Evolutionary conservation across 2,329 filamentous ascomycete species (phyloP).

Genomic region (Epichloe glyceriae): DNA sequence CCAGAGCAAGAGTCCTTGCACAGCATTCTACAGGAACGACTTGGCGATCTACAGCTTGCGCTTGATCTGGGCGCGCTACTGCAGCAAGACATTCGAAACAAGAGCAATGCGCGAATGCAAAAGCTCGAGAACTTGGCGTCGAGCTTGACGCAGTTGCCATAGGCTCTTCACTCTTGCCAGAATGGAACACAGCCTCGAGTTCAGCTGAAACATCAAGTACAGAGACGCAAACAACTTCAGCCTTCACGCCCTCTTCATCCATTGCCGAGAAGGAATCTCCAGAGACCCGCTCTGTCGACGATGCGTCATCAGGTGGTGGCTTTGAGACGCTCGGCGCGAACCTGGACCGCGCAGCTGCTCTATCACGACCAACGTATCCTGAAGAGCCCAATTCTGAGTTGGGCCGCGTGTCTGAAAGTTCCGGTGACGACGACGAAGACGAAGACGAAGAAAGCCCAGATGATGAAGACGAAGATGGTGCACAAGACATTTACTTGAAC

Average conservation of each 20-base stretch:
- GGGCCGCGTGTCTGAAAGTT: background rate
- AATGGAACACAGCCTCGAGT: slow-evolving; percentile 10
- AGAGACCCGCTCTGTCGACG: background rate
- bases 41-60: slow-evolving; percentile 10
- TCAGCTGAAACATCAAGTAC: background rate
- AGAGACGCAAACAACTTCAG: background rate
- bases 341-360: background rate
- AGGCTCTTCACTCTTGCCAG: slow-evolving; percentile 16
- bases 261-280: background rate
- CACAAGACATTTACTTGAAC: slow-evolving; percentile 8
- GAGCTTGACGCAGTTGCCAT: slow-evolving; percentile 12
- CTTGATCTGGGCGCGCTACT: slow-evolving; percentile 10
- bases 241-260: background rate
- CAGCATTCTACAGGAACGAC: slow-evolving; percentile 12
- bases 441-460: background rate
- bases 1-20: slow-evolving; percentile 13
- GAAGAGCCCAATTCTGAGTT: too few relatives aligned
- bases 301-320: background rate
- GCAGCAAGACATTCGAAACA: slow-evolving; percentile 11
- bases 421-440: background rate
- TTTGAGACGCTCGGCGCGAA: background rate
- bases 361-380: too few relatives aligned
- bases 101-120: slow-evolving; percentile 15
- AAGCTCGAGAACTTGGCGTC: slow-evolving; percentile 14
- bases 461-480: slow-evolving; percentile 3